A percentile compares a stretch with the other conserved stretches of the same genome.
These are phyloP conservation scores for Entomortierella parvispora DNA, from an alignment of 192 early-diverging fungal genomes.

Conservation along the genomic window DNA sequence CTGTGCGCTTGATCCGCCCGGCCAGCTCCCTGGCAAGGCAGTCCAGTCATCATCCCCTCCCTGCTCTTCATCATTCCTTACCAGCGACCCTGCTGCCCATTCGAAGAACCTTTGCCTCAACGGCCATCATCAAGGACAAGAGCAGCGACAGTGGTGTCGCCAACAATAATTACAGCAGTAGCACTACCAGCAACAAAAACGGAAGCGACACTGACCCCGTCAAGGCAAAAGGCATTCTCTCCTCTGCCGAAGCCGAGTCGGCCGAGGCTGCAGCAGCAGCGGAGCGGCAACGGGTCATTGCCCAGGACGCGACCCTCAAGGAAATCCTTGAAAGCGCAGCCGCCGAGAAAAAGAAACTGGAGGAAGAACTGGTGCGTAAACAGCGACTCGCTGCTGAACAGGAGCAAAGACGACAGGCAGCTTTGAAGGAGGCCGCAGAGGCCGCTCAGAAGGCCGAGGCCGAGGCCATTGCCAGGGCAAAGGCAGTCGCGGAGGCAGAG, in stretches of 20 bases:
- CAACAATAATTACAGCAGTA: no score
- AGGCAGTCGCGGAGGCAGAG: not conserved
- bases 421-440: conserved; percentile 10
- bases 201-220: no score
- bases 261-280: conserved; percentile 14
- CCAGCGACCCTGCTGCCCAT: no score
- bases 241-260: conserved; percentile 15
- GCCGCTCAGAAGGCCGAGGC: conserved; percentile 12
- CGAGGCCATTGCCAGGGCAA: conserved; percentile 8
- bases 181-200: no score
- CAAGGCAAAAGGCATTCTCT: no score
- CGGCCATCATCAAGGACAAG: no score
- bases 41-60: no score
- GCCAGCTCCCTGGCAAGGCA: no score
- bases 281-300: conserved; percentile 34
- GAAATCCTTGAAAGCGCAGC: conserved; percentile 46
- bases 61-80: no score
- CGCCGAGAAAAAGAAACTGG: conserved; percentile 39
- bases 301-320: conserved; percentile 35
- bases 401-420: conserved; percentile 17
- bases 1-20: no score
- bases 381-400: conserved; percentile 7
- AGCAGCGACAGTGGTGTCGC: no score
- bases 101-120: no score
- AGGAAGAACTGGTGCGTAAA: conserved; percentile 11